Base-by-base conservation (phyloP, 495 filamentous ascomycete species). In the Tuber magnatum region DNA sequence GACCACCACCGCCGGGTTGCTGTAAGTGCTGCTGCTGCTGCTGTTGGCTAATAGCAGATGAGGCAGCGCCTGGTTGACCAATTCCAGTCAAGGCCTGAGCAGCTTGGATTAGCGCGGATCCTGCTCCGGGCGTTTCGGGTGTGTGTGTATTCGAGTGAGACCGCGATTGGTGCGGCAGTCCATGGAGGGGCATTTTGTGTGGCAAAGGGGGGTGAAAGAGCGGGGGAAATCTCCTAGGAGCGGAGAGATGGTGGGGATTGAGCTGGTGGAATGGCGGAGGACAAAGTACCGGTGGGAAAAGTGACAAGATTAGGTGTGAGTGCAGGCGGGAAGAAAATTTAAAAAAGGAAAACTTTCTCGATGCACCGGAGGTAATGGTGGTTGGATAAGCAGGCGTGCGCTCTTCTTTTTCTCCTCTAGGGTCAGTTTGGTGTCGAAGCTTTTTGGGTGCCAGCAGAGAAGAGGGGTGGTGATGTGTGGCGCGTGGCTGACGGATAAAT, bases 41-140 rank as follows among this genome's bases (percentile, higher is more conserved):
- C 68, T 72, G 74, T 39, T 56, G 74, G 68, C 43, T 32, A 69
- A 74, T 14, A 18, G 70, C 69, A 70, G 46, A 42, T 35, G 73
- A 70, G 28, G 74, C 65, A 61, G 77, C 76, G 5, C 41, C 68
- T 68, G n/a, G 80, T 77, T 68, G 75, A 46, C 80, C 80, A 56
- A 82, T 77, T 71, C 80, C 80, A 28, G 77, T 76, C 46, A 82
- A 73, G 65, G 80, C 72, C 70, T 82, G 80, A 41, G 80, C 80
- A 44, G 78, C 80, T 71, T 82, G 80, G 65, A 80, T 76, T 38
- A 82, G 77, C 40, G 77, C 76, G 35, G 80, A 75, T 40, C 73
- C 75, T 32, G 76, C 75, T 16, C 73, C 72, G 51, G 79, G 76
- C 42, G 69, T 72, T 42, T 81, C 80, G 22, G 80, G 71, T 44